A percentile compares a stretch with the other conserved stretches of the same genome.
phyloP scores from a whole-genome alignment of 805 yeast species.

The Geotrichum ghanense region DNA sequence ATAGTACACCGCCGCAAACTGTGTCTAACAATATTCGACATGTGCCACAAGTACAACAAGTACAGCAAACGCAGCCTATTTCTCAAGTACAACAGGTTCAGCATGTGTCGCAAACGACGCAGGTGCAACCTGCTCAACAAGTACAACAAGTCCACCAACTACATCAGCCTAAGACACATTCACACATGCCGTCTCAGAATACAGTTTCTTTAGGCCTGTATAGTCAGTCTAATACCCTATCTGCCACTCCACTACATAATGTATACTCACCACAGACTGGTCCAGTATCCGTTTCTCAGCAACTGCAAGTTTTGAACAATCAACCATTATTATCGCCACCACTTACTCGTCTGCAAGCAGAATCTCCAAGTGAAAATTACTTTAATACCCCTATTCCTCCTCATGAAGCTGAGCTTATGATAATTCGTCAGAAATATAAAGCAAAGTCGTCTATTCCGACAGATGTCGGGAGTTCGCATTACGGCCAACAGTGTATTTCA shows the following conservation, averaged over 20 bases:
- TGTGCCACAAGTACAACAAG: conserved; percentile 8
- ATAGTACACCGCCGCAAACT: conserved; percentile 8
- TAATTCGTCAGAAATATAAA: conserved; percentile 22
- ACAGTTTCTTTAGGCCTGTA: conserved; percentile 2
- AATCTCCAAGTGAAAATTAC: conserved; percentile 5
- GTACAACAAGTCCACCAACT: conserved; percentile 6
- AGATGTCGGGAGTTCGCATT: conserved; percentile 24
- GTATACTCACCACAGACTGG: conserved; percentile 4
- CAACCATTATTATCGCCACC: conserved; percentile 7
- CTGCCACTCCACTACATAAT: not conserved
- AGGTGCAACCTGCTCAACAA: conserved; percentile 7
- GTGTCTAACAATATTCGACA: conserved; percentile 7
- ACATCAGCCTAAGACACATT: conserved; percentile 3
- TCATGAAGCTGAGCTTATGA: conserved; percentile 14
- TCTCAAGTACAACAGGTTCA: no score
- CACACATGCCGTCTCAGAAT: conserved; percentile 3
- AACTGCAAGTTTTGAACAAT: conserved; percentile 3
- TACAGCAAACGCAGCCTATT: conserved; percentile 10
- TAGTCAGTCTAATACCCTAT: conserved; percentile 2
- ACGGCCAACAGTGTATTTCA: conserved; percentile 29
- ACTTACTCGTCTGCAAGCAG: conserved; percentile 6
- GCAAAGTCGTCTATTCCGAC: conserved; percentile 30
- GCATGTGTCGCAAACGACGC: no score
- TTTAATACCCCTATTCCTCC: conserved; percentile 10
- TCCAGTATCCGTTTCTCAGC: conserved; percentile 7